Evolutionary conservation across 352 stramenopile species (phyloP).

Genomic region (Phytophthora cryptogea): DNA sequence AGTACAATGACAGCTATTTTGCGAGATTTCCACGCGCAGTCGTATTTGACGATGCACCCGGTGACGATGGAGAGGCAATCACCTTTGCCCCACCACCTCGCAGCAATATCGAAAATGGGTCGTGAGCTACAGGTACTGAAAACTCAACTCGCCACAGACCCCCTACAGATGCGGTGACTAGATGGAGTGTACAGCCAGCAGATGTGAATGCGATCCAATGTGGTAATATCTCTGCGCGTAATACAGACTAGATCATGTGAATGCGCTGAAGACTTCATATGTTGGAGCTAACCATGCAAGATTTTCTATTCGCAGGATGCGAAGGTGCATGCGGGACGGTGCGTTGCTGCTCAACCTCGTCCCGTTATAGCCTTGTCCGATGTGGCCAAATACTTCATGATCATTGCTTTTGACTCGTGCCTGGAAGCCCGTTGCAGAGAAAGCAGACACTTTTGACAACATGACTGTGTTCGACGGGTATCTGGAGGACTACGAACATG

Average conservation of each 20-base stretch:
- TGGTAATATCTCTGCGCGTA: conserved; percentile 24
- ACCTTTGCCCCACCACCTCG: conserved; percentile 64
- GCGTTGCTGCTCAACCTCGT: conserved; percentile 17
- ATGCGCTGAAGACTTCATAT: conserved; percentile 4
- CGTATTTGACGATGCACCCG: conserved; percentile 77
- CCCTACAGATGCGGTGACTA: conserved; percentile 41
- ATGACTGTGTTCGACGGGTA: conserved; percentile 63
- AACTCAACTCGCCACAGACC: conserved; percentile 37
- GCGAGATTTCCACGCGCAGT: conserved; percentile 64
- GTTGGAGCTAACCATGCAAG: conserved; percentile 5
- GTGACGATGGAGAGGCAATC: conserved; percentile 65
- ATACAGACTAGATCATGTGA: conserved; percentile 29
- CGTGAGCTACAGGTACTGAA: conserved; percentile 41
- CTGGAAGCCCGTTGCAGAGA: conserved; percentile 3
- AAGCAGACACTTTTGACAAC: conserved; percentile 6
- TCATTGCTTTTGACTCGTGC: conserved; percentile 16
- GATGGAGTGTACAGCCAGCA: conserved; percentile 12
- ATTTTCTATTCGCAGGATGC: conserved; percentile 20
- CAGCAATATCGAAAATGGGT: conserved; percentile 40
- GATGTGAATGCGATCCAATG: conserved; percentile 6
- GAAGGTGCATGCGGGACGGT: conserved; percentile 27
- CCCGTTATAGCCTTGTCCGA: conserved; percentile 30
- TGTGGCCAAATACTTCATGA: conserved; percentile 21
- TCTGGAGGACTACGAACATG: conserved; percentile 53
- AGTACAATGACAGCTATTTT: conserved; percentile 49